A percentile compares a stretch with the other conserved stretches of the same genome.
Evolutionary conservation across 176 grass and related monocot genomes (phyloP).

Genomic region (Oryza nivara): DNA sequence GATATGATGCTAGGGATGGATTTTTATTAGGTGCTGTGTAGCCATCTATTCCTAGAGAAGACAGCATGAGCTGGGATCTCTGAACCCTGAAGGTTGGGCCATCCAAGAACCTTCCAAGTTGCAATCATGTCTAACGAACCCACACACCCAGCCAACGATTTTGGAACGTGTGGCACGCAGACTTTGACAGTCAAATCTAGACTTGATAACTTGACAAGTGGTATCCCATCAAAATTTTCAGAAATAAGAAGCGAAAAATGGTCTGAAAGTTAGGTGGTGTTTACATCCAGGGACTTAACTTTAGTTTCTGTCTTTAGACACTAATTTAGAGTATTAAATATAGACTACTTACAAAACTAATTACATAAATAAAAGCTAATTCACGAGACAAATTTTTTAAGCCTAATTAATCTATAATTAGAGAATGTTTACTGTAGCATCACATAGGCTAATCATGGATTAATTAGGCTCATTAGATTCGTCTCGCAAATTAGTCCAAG

Average conservation of each 20-base stretch:
- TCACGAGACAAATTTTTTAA: no score
- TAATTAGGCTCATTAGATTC: no score
- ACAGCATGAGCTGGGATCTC: neutral
- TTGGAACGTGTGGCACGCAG: slow-evolving; percentile 4
- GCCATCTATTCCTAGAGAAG: neutral
- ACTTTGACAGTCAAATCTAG: slow-evolving; percentile 28
- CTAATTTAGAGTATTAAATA: no score
- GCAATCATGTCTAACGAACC: slow-evolving; percentile 20
- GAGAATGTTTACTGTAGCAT: no score
- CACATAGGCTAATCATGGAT: no score
- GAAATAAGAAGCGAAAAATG: neutral
- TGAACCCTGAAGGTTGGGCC: neutral
- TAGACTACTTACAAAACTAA: no score
- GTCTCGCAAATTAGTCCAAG: no score
- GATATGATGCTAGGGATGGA: neutral
- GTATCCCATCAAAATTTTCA: neutral
- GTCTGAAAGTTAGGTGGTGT: neutral
- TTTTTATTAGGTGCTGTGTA: neutral
- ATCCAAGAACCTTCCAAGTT: slow-evolving; percentile 45
- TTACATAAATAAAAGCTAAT: no score
- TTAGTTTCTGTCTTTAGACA: no score
- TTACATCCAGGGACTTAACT: no score
- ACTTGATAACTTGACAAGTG: neutral
- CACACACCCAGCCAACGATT: neutral
- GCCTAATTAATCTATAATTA: no score